Percentiles rank a stretch among this genome's conserved stretches.
Evolutionary conservation across 2,329 filamentous ascomycete genomes (phyloP).

Genomic region (Botrytis squamosa): DNA sequence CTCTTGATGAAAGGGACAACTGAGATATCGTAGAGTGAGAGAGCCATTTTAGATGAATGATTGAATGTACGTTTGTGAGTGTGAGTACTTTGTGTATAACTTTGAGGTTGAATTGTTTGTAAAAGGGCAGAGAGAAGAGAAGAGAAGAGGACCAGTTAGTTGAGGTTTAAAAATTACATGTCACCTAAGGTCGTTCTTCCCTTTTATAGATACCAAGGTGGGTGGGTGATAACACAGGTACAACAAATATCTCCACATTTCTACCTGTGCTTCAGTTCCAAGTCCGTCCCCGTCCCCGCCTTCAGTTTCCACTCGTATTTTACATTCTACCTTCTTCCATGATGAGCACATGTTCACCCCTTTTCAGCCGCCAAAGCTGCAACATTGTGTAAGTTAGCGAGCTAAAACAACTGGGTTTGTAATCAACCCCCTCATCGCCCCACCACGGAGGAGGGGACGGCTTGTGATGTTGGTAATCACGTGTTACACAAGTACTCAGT

Average conservation of each 20-base stretch:
- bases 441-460: background rate
- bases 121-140: background rate
- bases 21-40: constrained; percentile 12
- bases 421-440: background rate
- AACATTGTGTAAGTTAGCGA: background rate
- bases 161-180: background rate
- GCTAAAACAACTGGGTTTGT: background rate
- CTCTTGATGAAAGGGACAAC: constrained; percentile 10
- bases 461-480: background rate
- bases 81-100: background rate
- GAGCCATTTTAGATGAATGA: constrained; percentile 9
- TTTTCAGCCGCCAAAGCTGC: background rate
- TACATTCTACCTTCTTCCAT: background rate
- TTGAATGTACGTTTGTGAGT: background rate
- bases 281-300: background rate
- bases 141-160: background rate
- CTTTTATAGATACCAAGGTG: background rate
- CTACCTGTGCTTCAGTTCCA: background rate
- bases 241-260: background rate
- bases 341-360: background rate
- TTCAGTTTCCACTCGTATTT: background rate
- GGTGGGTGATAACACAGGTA: background rate
- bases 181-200: background rate
- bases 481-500: background rate
- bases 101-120: background rate